Evolutionary conservation across 1,284 basidiomycete species (phyloP), one percentile per base, ranked within the genome.

Genomic region (Fomitopsis schrenkii): DNA sequence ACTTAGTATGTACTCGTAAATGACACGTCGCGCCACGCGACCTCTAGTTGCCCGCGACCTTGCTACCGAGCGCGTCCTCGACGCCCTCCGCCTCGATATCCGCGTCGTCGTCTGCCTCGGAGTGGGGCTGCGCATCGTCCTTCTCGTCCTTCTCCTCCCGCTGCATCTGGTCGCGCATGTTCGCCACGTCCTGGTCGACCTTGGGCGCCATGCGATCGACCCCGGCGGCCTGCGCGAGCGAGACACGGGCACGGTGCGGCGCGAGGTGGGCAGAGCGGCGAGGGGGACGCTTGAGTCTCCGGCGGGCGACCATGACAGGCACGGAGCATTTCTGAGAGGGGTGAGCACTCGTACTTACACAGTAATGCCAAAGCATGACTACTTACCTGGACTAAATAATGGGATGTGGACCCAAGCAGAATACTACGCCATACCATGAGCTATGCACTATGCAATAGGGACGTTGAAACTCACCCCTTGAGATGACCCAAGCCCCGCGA

Each of bases 351-450:
- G 22, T 22, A 22, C 22, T 22, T 22, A 22, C 22, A 22, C 53
- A 55, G 50, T 41, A 44, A 28, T 56, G 46, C 38, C 58, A 33
- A 36, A 55, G 48, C 57, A 60, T 41, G 28, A 28, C 5, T n/a
- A 36, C 75, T 63, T 64, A 86, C 86, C 79, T 91, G 95, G 48
- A 98, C 94, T 55, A 98, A 87, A 73, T 99, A 99, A 75, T 98
- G 94, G 3, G 94, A 97, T 0, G 95, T 98, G 3, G 94, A 97
- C n/a, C 96, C 96, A 41, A 98, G 88, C 6, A 98, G 81, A 70
- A 98, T 97, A 28, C 95, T 95, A 69, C 26, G 60, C 38, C 22
- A 48, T 45, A 55, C 28, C 9, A 58, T 38, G 26, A 50, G 55
- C n/a, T 60, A 26, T 30, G 28, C 38, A 40, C 38, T 8, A 40